A percentile compares a stretch with the other conserved stretches of the same genome.
phyloP scores from a whole-genome alignment of 2,329 filamentous ascomycete species.

The Hypomyces rosellus region DNA sequence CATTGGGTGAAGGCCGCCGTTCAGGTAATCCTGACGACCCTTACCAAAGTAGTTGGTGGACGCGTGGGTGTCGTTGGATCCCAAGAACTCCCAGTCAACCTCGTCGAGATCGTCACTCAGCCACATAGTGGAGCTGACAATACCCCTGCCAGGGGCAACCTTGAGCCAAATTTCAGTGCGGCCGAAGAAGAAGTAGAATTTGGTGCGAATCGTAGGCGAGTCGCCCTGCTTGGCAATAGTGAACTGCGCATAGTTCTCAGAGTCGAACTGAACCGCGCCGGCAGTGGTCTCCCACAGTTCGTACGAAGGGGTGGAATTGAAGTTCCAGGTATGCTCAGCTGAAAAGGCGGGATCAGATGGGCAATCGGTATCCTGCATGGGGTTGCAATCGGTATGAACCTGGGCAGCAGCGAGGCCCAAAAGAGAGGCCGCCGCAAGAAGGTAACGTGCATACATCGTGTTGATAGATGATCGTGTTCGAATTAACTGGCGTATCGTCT shows the following conservation, averaged over 20 bases:
- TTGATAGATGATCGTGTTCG: background rate
- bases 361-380: slow-evolving; percentile 61
- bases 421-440: slow-evolving; percentile 32
- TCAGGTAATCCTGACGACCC: slow-evolving; percentile 57
- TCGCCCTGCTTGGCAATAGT: slow-evolving; percentile 64
- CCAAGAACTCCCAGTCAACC: slow-evolving; percentile 81
- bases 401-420: slow-evolving; percentile 56
- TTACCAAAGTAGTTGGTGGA: slow-evolving; percentile 78
- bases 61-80: slow-evolving; percentile 55
- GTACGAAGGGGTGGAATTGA: slow-evolving; percentile 55
- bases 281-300: slow-evolving; percentile 63
- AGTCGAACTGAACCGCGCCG: slow-evolving; percentile 56
- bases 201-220: slow-evolving; percentile 70
- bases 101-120: slow-evolving; percentile 81
- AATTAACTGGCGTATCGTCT: background rate
- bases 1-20: slow-evolving; percentile 53
- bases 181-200: slow-evolving; percentile 84
- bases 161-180: slow-evolving; percentile 72
- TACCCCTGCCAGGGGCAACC: slow-evolving; percentile 65
- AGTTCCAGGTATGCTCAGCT: slow-evolving; percentile 54
- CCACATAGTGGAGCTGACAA: slow-evolving; percentile 78
- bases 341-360: slow-evolving; percentile 66
- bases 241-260: slow-evolving; percentile 62
- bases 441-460: slow-evolving; percentile 13
- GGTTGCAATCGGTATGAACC: slow-evolving; percentile 72